Evolutionary conservation across 257 asterid species (phyloP), one percentile per base, ranked within the genome.

Genomic region (Anisodus tanguticus): DNA sequence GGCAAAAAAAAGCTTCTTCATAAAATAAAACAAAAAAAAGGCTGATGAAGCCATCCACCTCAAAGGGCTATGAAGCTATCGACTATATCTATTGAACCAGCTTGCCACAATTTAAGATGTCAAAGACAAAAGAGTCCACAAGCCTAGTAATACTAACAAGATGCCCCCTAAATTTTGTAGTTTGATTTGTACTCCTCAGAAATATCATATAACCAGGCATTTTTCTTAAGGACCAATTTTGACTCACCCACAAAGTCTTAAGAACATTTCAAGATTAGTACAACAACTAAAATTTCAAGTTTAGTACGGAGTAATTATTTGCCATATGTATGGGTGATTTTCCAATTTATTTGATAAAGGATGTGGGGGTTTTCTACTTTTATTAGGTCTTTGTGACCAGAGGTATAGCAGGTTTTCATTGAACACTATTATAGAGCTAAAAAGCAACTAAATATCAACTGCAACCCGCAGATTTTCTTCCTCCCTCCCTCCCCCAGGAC

Each of bases 51-150:
- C 7, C 81, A 76, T 76, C 63, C 47, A 51, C 15, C 47, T 6
- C 45, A 6, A 7, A 76, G 47, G 62, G 15, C 43, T 51, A 26
- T 6, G 81, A 76, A 15, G 47, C 47, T 26, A 51, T 51, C 12
- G 43, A 76, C 13, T 59, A 74, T 74, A 74, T 47, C 80, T 22
- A 47, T 19, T 22, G 59, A 47, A 49, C 80, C 80, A 26, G 63
- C 63, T 76, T 53, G 47, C 4, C 7, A 76, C 60, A 76, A 26
- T 51, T 49, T 76, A 76, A 51, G 19, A 76, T 13, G 81, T 35
- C 51, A 76, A 76, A 76, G 45, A 51, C 63, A 76, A 22, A 45
- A 72, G 43, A 72, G 19, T 76, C 63, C 63, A 2, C 63, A 76
- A 51, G 63, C n/a, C 47, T 26, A 76, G 22, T 31, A 59, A 74